Base-by-base conservation (phyloP, 768 basidiomycete genomes). In the Termitomyces sp. region DNA sequence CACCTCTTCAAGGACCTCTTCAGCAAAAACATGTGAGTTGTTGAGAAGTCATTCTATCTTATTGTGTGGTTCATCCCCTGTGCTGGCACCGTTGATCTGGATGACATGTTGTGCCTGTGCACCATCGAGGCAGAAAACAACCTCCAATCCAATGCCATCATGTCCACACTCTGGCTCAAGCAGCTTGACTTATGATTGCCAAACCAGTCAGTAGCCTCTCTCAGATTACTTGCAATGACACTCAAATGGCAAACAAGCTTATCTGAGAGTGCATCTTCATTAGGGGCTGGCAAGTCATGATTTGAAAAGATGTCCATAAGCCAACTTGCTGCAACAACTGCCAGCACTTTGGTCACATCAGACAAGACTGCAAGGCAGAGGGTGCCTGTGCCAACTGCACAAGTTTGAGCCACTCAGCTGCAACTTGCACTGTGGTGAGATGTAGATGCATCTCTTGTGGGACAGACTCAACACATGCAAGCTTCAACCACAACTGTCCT, bases 131-230 rank as follows among this genome's bases (percentile, higher is more conserved):
- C 0, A 20, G 45, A 46, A 10, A 46, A 46, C n/a, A 46, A 46
- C 8, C 46, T 47, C 46, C 20, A 1, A 8, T 8, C n/a, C 9
- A 15, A 47, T 5, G 11, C 25, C 3, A 47, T 47, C 5, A 4
- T 4, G 0, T 12, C 46, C 0, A 25, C 46, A 9, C 11, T 10
- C 1, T 47, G 20, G 46, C 25, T 47, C 4, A 47, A 47, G 4
- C 4, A 11, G 4, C 46, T 11, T 0, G 11, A 47, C 0, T 11
- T 47, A 2, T 1, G 3, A 4, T 4, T 10, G 10, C 4, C 2
- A 29, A 12, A 9, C 5, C 14, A 51, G 32, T 1, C 50, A 17
- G 32, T 51, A 5, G 31, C 50, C 25, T 51, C 5, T 4, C 50
- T 51, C 4, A 51, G 15, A 2, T 37, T 5, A 34, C 32, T 14